Percentiles rank a stretch among this genome's conserved stretches.
These are phyloP conservation scores for Neopestalotiopsis sp. DNA, from an alignment of 2,329 filamentous ascomycete genomes.

Conservation along the genomic window DNA sequence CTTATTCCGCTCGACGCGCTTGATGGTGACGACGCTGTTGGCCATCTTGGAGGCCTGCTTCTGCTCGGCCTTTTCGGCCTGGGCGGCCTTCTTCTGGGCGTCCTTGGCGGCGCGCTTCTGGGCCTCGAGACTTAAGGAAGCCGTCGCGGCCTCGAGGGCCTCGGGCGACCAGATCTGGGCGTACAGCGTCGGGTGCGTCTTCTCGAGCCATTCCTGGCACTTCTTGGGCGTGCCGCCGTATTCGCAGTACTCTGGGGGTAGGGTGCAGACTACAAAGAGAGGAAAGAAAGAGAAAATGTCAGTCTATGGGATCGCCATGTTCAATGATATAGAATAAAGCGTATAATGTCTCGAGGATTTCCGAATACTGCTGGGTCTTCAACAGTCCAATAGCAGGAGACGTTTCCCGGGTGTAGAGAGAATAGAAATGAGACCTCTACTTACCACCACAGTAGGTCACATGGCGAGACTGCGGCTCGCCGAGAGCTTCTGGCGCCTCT, in stretches of 20 bases:
- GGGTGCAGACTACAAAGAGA: constrained; percentile 59
- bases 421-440: constrained; percentile 29
- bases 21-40: constrained; percentile 84
- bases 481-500: constrained; percentile 48
- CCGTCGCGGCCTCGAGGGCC: constrained; percentile 82
- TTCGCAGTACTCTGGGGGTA: constrained; percentile 89
- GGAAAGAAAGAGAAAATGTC: background rate
- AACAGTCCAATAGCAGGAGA: background rate
- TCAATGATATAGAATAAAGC: background rate
- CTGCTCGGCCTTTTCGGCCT: constrained; percentile 85
- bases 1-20: constrained; percentile 98
- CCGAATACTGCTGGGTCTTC: background rate
- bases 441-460: constrained; percentile 65
- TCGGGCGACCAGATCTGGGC: constrained; percentile 85
- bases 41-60: constrained; percentile 84
- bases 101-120: constrained; percentile 96
- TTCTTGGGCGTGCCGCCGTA: constrained; percentile 96
- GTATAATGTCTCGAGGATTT: background rate
- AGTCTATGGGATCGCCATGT: background rate
- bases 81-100: constrained; percentile 94
- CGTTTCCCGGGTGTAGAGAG: background rate
- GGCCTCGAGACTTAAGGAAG: constrained; percentile 85
- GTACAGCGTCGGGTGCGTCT: constrained; percentile 76
- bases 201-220: constrained; percentile 93
- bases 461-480: constrained; percentile 55